Evolutionary conservation across 148 eudicot genomes (phyloP).

Genomic region (Pouteria glomerata): DNA sequence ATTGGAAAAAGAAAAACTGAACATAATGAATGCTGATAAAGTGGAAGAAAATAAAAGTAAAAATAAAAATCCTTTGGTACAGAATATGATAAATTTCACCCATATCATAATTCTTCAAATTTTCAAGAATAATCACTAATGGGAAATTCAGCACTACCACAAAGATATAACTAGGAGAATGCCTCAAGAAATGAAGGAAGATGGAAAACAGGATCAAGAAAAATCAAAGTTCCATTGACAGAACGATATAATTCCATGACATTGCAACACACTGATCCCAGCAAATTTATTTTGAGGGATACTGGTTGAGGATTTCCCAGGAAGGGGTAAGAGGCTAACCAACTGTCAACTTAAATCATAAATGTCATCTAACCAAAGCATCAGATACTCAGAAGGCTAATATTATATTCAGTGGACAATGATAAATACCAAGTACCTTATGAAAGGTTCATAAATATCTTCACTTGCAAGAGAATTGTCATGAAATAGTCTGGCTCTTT

Average conservation of each 20-base stretch:
- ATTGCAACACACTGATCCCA: background rate
- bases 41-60: background rate
- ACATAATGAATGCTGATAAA: background rate
- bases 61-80: background rate
- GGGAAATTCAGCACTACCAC: background rate
- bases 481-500: constrained; percentile 86
- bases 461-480: constrained; percentile 76
- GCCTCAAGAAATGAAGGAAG: background rate
- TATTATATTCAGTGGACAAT: background rate
- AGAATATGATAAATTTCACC: background rate
- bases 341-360: background rate
- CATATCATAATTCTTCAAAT: no score
- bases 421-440: constrained; percentile 46
- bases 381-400: background rate
- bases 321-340: background rate
- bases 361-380: background rate
- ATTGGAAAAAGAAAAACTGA: no score
- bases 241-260: background rate
- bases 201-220: background rate
- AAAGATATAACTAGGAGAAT: background rate
- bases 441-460: constrained; percentile 86
- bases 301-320: background rate
- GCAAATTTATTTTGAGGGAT: background rate
- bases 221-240: background rate
- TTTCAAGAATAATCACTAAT: background rate